These are phyloP conservation scores for Termitomyces sp. DNA, from an alignment of 768 basidiomycete genomes.

Conservation along the genomic window DNA sequence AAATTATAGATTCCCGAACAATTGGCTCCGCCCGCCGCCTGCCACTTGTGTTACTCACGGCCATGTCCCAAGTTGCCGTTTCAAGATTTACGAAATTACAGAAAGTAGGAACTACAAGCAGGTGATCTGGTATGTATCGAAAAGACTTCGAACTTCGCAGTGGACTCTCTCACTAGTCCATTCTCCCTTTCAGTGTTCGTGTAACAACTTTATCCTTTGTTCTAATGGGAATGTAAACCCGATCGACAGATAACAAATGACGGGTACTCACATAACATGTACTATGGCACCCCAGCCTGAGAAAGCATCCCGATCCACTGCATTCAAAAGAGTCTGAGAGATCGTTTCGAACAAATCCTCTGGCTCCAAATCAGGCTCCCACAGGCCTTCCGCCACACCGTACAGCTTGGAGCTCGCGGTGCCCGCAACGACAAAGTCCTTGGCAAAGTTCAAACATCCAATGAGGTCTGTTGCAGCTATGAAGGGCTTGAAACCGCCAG, in stretches of 20 bases:
- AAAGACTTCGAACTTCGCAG: not conserved
- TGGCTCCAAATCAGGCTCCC: conserved; percentile 95
- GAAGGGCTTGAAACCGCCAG: conserved; percentile 79
- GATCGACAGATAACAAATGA: conserved; percentile 1
- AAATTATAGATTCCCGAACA: not conserved
- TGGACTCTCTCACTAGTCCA: conserved; percentile 56
- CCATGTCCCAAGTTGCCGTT: not conserved
- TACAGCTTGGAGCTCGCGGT: conserved; percentile 89
- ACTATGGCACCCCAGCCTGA: conserved; percentile 97
- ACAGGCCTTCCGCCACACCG: conserved; percentile 96
- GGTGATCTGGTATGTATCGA: conserved; percentile 1
- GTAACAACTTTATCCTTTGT: conserved; percentile 75
- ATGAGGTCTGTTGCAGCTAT: conserved; percentile 94
- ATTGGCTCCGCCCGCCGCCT: not conserved
- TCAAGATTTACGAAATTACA: not conserved
- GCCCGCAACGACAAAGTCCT: conserved; percentile 96
- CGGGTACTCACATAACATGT: conserved; percentile 78
- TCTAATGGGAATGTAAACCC: conserved; percentile 25
- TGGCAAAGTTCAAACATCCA: conserved; percentile 88
- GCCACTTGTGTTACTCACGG: not conserved
- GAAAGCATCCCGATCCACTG: conserved; percentile 92
- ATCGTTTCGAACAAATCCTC: conserved; percentile 99
- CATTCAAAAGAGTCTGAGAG: conserved; percentile 91
- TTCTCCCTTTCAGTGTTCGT: conserved; percentile 82
- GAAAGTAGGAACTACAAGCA: conserved; percentile 3